phyloP scores from a whole-genome alignment of 306 rosid genomes.

The Malus asiatica region DNA sequence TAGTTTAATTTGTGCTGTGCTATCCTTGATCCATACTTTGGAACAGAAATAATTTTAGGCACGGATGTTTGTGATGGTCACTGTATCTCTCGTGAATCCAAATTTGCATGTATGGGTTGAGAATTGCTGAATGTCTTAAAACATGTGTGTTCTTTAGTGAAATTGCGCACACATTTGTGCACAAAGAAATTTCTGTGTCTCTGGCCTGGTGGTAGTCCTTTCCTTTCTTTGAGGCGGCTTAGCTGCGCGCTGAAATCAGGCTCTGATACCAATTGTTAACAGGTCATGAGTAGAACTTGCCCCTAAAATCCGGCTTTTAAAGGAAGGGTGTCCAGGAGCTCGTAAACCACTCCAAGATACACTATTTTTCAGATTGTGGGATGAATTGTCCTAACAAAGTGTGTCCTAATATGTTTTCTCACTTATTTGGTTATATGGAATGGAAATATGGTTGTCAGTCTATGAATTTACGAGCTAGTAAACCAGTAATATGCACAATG shows the following conservation, averaged over 20 bases:
- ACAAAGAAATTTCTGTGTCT: not conserved
- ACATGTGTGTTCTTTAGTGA: not conserved
- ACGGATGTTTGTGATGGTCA: not conserved
- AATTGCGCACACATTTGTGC: not conserved
- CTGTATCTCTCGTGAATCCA: not conserved
- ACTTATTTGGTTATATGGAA: not conserved
- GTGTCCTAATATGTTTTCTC: not conserved
- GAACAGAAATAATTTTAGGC: not conserved
- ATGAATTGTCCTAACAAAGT: no score
- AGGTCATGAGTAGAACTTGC: no score
- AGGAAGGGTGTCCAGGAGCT: not conserved
- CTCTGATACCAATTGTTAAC: no score
- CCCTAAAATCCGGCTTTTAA: not conserved
- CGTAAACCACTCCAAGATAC: not conserved
- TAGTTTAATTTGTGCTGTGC: not conserved
- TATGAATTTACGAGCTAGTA: not conserved
- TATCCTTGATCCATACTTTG: not conserved
- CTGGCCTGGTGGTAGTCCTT: no score
- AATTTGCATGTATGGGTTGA: no score
- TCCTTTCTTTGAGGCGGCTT: no score
- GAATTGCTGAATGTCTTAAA: not conserved
- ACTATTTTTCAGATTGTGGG: no score
- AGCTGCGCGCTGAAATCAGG: no score
- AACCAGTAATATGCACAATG: not conserved
- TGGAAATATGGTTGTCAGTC: not conserved